These are phyloP conservation scores for Rubia yunnanensis DNA, from an alignment of 257 asterid species.

Conservation along the genomic window DNA sequence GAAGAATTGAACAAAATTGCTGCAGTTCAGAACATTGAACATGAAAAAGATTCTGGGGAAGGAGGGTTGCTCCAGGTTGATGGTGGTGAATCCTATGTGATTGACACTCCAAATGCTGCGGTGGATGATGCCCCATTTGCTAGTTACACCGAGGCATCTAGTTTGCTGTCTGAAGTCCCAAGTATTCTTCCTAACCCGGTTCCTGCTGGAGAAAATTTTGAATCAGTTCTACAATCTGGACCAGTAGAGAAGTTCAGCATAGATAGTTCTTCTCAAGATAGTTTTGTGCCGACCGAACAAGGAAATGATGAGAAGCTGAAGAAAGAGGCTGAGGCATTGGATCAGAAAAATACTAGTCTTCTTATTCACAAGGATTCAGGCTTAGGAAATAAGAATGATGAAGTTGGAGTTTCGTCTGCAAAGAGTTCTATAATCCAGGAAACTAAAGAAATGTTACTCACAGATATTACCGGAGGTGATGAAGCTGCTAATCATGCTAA, in stretches of 20 bases:
- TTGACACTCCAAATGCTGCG: constrained; percentile 17
- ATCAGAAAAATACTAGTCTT: constrained; percentile 4
- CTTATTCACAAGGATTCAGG: background rate
- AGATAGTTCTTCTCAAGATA: constrained; percentile 12
- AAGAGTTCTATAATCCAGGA: constrained; percentile 11
- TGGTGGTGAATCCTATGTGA: constrained; percentile 22
- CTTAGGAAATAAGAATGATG: constrained; percentile 6
- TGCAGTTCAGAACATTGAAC: constrained; percentile 2
- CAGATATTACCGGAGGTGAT: constrained; percentile 11
- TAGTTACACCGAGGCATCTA: constrained; percentile 19
- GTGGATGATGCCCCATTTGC: constrained; percentile 19
- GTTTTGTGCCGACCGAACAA: constrained; percentile 5
- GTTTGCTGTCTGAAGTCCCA: constrained; percentile 18
- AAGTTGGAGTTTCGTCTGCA: constrained; percentile 18
- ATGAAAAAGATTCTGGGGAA: constrained; percentile 18
- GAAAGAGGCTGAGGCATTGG: constrained; percentile 1
- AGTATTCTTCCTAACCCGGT: background rate
- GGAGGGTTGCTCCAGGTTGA: constrained; percentile 29
- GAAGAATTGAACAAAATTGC: background rate
- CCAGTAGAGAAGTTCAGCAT: constrained; percentile 16
- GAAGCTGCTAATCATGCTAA: constrained; percentile 10
- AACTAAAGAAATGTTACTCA: constrained; percentile 15
- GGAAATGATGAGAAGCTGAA: constrained; percentile 15
- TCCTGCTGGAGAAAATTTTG: constrained; percentile 14
- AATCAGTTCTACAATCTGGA: constrained; percentile 18